These are phyloP conservation scores for Arabidopsis thaliana DNA, from an alignment of 345 rosid genomes.

Conservation along the genomic window DNA sequence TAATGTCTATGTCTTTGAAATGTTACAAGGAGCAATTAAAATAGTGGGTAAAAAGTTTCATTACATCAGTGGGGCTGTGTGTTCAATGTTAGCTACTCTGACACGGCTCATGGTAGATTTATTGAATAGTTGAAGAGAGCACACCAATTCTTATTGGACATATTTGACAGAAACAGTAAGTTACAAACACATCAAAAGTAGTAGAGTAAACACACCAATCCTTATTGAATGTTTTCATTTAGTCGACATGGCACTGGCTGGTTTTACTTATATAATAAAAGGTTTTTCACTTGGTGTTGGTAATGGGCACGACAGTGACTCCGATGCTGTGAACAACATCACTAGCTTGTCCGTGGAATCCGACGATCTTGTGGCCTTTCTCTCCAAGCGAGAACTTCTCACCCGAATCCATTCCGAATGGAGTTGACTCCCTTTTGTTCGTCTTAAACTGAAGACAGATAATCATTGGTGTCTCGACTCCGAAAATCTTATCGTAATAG, in stretches of 20 bases:
- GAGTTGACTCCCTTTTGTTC: constrained; percentile 37
- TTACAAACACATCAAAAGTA: no score
- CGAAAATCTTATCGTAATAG: constrained; percentile 30
- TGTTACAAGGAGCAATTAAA: not conserved
- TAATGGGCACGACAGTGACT: constrained; percentile 37
- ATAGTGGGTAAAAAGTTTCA: not conserved
- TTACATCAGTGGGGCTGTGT: not conserved
- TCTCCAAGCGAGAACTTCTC: constrained; percentile 26
- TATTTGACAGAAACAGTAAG: no score
- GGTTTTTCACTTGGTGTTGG: constrained; percentile 24
- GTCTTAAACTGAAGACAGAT: constrained; percentile 34
- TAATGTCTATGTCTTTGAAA: not conserved
- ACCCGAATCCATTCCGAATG: constrained; percentile 29
- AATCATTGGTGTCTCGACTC: constrained; percentile 11
- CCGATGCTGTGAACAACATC: constrained; percentile 40
- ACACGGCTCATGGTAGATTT: not conserved
- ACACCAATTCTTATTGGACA: no score
- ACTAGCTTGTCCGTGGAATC: constrained; percentile 44
- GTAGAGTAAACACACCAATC: no score
- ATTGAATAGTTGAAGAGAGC: not conserved
- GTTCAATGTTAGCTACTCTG: not conserved
- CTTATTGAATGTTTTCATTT: no score
- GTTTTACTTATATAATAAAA: not conserved
- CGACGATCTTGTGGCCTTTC: constrained; percentile 36
- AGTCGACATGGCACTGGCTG: no score